phyloP scores from a whole-genome alignment of 1,284 basidiomycete genomes.

The Earliella scabrosa region DNA sequence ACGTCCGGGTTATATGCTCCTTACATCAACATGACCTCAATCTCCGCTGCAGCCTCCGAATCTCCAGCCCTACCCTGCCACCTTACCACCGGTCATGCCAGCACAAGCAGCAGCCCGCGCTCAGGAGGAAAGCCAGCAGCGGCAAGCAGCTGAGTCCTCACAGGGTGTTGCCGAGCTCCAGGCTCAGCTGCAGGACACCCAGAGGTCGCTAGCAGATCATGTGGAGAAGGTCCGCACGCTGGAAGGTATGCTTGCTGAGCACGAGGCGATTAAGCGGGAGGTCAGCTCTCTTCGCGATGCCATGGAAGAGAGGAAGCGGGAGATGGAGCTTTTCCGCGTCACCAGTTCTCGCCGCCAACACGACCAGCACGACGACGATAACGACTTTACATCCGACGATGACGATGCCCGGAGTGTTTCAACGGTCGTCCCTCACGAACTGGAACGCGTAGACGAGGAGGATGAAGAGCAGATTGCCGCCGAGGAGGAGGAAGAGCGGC shows the following conservation, averaged over 20 bases:
- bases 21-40: background rate
- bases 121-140: slow-evolving; percentile 30
- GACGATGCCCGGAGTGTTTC: slow-evolving; percentile 64
- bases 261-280: slow-evolving; percentile 86
- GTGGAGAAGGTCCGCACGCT: slow-evolving; percentile 87
- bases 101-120: slow-evolving; percentile 48
- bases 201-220: slow-evolving; percentile 78
- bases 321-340: slow-evolving; percentile 35
- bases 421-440: slow-evolving; percentile 67
- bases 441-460: slow-evolving; percentile 78
- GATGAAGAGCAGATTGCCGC: slow-evolving; percentile 63
- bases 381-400: slow-evolving; percentile 43
- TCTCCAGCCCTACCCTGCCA: slow-evolving; percentile 61
- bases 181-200: slow-evolving; percentile 85
- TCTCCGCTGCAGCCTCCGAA: slow-evolving; percentile 51
- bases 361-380: slow-evolving; percentile 39
- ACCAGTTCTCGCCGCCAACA: slow-evolving; percentile 29
- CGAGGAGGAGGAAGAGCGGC: slow-evolving; percentile 51
- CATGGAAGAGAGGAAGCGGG: slow-evolving; percentile 61
- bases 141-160: slow-evolving; percentile 34
- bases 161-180: slow-evolving; percentile 73
- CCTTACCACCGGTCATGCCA: slow-evolving; percentile 68
- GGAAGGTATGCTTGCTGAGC: slow-evolving; percentile 85
- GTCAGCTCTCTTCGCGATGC: slow-evolving; percentile 73
- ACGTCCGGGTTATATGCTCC: slow-evolving; percentile 35